A percentile compares a stretch with the other conserved stretches of the same genome.
Conservation (phyloP, 2,329 filamentous ascomycete species). For the Truncatella angustata region DNA sequence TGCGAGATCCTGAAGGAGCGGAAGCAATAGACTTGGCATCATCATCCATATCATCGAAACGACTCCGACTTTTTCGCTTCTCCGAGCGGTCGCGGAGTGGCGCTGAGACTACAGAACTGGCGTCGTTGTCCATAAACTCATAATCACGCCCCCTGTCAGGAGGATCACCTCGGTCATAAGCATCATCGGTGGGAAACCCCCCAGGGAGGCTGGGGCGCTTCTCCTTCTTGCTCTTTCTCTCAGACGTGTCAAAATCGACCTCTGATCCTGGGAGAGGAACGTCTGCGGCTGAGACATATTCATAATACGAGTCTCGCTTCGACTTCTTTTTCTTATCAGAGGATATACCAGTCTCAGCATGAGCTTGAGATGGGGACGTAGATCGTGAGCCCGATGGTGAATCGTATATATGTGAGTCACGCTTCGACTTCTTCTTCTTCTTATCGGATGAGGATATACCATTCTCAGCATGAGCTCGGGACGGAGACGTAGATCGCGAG, state of each 20-base stretch:
- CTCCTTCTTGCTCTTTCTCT: slow-evolving; percentile 35
- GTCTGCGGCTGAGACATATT: slow-evolving; percentile 19
- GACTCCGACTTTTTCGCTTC: slow-evolving; percentile 34
- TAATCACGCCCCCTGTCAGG: slow-evolving; percentile 37
- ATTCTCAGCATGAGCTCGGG: no score
- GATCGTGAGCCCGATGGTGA: slow-evolving; percentile 19
- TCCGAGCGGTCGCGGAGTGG: slow-evolving; percentile 32
- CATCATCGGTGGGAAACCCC: slow-evolving; percentile 25
- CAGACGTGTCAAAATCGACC: slow-evolving; percentile 16
- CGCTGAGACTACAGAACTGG: slow-evolving; percentile 49
- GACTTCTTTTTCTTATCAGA: slow-evolving; percentile 20
- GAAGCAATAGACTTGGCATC: slow-evolving; percentile 44
- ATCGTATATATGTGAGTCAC: slow-evolving; percentile 26
- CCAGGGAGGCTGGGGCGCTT: slow-evolving; percentile 36
- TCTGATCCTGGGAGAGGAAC: slow-evolving; percentile 19
- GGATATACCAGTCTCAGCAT: slow-evolving; percentile 36
- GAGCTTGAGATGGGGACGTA: slow-evolving; percentile 28
- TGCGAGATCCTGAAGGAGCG: slow-evolving; percentile 32
- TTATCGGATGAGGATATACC: no score
- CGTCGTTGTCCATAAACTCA: slow-evolving; percentile 41
- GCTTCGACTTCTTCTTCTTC: slow-evolving; percentile 35
- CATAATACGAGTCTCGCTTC: slow-evolving; percentile 7
- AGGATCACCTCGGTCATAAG: slow-evolving; percentile 36
- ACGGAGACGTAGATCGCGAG: no score
- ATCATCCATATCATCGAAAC: slow-evolving; percentile 41